Conservation (phyloP, 192 early-diverging fungal species). For the Dissophora ornata region DNA sequence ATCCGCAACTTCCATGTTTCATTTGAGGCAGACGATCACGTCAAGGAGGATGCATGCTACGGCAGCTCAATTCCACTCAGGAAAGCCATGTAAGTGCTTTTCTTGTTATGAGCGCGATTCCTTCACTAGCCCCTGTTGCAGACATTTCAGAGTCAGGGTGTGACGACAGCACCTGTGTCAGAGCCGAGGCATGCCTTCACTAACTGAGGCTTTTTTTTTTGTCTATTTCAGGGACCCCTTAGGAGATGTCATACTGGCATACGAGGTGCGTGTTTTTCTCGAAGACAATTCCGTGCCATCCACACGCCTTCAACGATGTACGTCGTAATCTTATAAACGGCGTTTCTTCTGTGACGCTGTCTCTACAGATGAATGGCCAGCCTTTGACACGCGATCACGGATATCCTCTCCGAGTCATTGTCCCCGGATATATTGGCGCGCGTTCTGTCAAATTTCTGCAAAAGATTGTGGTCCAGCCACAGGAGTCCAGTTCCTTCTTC, state of each 20-base stretch:
- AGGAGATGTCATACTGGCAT: constrained; percentile 79
- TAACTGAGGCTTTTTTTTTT: too few relatives aligned
- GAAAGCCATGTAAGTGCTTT: constrained; percentile 72
- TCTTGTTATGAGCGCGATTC: neutral
- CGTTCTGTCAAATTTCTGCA: constrained; percentile 92
- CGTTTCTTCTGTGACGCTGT: neutral
- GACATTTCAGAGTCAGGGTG: too few relatives aligned
- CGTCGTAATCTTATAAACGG: constrained; percentile 7
- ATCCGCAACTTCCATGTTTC: constrained; percentile 67
- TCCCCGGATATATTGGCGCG: constrained; percentile 92
- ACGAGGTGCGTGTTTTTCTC: constrained; percentile 66
- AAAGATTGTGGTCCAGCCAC: constrained; percentile 71
- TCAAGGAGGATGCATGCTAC: constrained; percentile 76
- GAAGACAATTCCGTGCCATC: neutral
- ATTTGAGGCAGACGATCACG: constrained; percentile 75
- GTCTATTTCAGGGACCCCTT: constrained; percentile 66
- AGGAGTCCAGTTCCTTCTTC: constrained; percentile 77
- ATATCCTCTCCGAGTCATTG: constrained; percentile 85
- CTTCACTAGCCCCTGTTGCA: too few relatives aligned
- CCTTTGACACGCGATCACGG: constrained; percentile 86
- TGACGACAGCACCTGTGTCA: too few relatives aligned
- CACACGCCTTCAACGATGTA: neutral
- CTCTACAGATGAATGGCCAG: constrained; percentile 76
- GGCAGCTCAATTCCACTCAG: constrained; percentile 73
- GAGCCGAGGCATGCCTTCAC: too few relatives aligned